phyloP scores from a whole-genome alignment of 2,329 filamentous ascomycete species.

The Colletotrichum spinosum region DNA sequence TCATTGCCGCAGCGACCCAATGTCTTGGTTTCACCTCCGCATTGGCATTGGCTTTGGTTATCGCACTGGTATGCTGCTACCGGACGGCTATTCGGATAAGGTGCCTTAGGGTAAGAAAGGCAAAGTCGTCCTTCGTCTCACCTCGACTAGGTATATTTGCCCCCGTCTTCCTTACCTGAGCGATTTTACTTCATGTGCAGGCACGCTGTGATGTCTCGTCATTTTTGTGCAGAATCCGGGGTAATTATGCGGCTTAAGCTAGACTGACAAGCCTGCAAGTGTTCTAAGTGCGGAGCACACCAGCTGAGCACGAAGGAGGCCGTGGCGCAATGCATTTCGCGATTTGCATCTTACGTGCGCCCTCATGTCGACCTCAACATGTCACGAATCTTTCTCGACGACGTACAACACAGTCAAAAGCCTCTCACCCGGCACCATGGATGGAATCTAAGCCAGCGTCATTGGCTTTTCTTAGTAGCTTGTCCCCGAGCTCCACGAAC shows the following conservation, averaged over 20 bases:
- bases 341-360: too few species aligned
- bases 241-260: slow-evolving; percentile 3
- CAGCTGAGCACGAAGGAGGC: too few species aligned
- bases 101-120: slow-evolving; percentile 40
- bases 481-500: slow-evolving; percentile 11
- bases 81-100: slow-evolving; percentile 50
- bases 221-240: slow-evolving; percentile 32
- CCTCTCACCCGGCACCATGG: slow-evolving; percentile 10
- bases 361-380: too few species aligned
- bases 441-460: slow-evolving; percentile 5
- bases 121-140: slow-evolving; percentile 51
- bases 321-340: too few species aligned
- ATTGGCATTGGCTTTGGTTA: slow-evolving; percentile 17
- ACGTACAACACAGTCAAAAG: neutral
- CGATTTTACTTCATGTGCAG: too few species aligned
- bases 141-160: neutral
- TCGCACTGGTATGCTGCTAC: slow-evolving; percentile 37
- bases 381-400: too few species aligned
- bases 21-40: slow-evolving; percentile 10
- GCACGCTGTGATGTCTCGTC: slow-evolving; percentile 13
- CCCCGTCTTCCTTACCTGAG: slow-evolving; percentile 18
- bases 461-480: slow-evolving; percentile 21
- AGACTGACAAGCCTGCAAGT: neutral
- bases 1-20: slow-evolving; percentile 31
- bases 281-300: neutral